Conservation (phyloP, 225 moss, liverwort and hornwort species). For the Anthoceros angustus region DNA sequence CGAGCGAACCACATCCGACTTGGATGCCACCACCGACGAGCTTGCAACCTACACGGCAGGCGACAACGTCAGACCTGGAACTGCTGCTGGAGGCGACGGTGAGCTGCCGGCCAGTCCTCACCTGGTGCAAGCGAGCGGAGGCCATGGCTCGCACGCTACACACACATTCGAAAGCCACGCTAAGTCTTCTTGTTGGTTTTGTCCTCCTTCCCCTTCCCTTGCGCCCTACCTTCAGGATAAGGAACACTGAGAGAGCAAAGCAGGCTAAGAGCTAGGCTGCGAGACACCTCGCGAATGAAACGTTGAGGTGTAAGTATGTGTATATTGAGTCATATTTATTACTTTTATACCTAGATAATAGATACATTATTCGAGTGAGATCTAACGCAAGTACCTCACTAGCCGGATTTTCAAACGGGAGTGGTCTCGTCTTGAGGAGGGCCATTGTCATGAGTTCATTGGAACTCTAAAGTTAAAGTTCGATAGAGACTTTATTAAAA, state of each 20-base stretch:
- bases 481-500: too few species aligned
- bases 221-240: constrained; percentile 5
- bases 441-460: too few species aligned
- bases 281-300: too few species aligned
- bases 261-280: too few species aligned
- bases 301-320: too few species aligned
- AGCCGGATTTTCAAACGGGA: too few species aligned
- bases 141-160: constrained; percentile 37
- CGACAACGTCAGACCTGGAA: not conserved
- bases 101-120: constrained; percentile 3
- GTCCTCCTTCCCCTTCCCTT: not conserved
- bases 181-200: not conserved
- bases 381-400: too few species aligned
- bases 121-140: constrained; percentile 43
- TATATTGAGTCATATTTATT: too few species aligned
- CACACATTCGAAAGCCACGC: constrained; percentile 6
- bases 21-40: constrained; percentile 35
- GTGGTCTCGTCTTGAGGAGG: too few species aligned
- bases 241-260: not conserved
- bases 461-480: too few species aligned
- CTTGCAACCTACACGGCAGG: constrained; percentile 47
- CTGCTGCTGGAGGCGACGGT: not conserved
- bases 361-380: too few species aligned
- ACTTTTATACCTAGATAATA: too few species aligned
- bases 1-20: constrained; percentile 30